Evolutionary conservation across 139 green algal species (phyloP).

Genomic region (Eudorina sp.): DNA sequence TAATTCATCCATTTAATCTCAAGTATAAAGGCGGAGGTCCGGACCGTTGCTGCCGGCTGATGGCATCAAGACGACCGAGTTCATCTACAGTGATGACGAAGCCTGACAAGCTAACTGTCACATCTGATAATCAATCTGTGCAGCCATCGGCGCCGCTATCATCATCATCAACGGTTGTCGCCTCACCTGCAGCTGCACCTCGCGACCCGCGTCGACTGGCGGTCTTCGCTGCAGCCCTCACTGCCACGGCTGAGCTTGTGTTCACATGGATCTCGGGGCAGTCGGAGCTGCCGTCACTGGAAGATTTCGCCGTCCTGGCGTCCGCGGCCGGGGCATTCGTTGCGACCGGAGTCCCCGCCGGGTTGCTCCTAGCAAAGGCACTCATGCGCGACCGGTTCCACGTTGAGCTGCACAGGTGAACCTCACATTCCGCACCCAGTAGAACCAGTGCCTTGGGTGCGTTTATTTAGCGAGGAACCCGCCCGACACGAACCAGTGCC

Average conservation of each 20-base stretch:
- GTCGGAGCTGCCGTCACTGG: background rate
- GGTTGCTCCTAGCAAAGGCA: constrained; percentile 21
- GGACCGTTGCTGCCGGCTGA: too few relatives aligned
- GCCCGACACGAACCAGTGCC: too few relatives aligned
- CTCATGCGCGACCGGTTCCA: constrained; percentile 56
- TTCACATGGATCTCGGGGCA: constrained; percentile 2
- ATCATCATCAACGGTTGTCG: background rate
- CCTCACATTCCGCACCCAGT: too few relatives aligned
- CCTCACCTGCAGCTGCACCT: background rate
- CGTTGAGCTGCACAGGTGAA: constrained; percentile 59
- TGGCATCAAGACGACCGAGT: too few relatives aligned
- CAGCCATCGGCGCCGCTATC: too few relatives aligned
- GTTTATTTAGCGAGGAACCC: too few relatives aligned
- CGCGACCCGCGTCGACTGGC: background rate
- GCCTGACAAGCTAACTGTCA: too few relatives aligned
- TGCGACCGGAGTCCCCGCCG: background rate
- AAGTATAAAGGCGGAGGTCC: too few relatives aligned
- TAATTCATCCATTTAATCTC: too few relatives aligned
- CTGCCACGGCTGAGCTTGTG: background rate
- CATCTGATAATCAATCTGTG: too few relatives aligned
- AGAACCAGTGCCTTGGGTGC: too few relatives aligned
- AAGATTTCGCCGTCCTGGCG: background rate
- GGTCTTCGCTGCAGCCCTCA: background rate
- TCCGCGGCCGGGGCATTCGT: background rate
- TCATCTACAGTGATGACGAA: too few relatives aligned